A percentile compares a stretch with the other conserved stretches of the same genome.
Evolutionary conservation across 2,329 filamentous ascomycete genomes (phyloP).

Genomic region (Pseudofabraea citricarpa): DNA sequence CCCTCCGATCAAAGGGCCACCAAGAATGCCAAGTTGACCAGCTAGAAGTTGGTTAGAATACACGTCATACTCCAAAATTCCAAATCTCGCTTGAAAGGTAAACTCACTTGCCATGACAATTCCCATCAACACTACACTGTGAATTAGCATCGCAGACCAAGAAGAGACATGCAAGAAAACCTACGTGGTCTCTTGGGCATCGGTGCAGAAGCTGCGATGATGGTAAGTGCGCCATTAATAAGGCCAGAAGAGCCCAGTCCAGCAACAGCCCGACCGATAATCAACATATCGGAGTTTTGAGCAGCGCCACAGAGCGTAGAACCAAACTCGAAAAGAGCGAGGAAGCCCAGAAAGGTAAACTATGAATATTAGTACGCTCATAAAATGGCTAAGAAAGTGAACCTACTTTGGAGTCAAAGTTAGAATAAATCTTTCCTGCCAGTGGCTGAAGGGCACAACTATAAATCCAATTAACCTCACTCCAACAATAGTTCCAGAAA

Average conservation of each 20-base stretch:
- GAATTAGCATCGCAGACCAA: neutral
- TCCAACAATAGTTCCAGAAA: neutral
- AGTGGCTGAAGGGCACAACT: constrained; percentile 47
- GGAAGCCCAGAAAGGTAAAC: constrained; percentile 35
- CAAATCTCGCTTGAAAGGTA: neutral
- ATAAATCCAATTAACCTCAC: constrained; percentile 7
- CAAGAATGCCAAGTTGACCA: constrained; percentile 16
- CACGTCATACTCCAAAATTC: neutral
- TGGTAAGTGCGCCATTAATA: constrained; percentile 46
- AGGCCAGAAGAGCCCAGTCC: constrained; percentile 48
- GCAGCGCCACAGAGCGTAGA: constrained; percentile 49
- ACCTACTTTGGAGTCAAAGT: constrained; percentile 31
- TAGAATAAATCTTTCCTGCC: constrained; percentile 45
- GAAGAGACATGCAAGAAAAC: too few relatives aligned
- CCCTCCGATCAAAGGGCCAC: constrained; percentile 30
- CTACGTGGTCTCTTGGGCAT: constrained; percentile 13
- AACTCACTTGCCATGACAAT: constrained; percentile 17
- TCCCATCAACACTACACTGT: constrained; percentile 11
- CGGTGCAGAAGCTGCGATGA: constrained; percentile 35
- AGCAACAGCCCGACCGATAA: constrained; percentile 48
- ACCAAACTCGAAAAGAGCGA: constrained; percentile 50
- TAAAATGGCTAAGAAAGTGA: neutral
- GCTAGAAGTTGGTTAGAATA: constrained; percentile 6
- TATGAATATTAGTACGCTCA: constrained; percentile 11
- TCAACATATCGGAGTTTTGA: constrained; percentile 44